phyloP scores from a whole-genome alignment of 169 alveolate genomes.

The Eimeria necatrix region DNA sequence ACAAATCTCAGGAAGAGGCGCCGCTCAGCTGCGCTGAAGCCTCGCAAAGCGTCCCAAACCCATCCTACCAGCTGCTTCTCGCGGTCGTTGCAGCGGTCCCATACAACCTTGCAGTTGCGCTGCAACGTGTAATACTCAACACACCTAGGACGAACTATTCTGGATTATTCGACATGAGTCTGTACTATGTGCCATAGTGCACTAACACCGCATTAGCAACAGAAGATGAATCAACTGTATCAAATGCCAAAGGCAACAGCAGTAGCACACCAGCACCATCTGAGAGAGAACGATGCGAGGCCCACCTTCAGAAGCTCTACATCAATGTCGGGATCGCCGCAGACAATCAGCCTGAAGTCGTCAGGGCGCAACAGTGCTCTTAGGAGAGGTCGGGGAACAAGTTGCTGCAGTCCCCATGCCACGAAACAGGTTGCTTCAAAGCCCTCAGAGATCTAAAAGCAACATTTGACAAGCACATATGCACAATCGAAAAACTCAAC shows the following conservation, averaged over 20 bases:
- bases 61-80: constrained; percentile 46
- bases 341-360: constrained; percentile 60
- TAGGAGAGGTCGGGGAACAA: constrained; percentile 66
- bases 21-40: constrained; percentile 55
- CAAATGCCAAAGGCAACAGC: background rate
- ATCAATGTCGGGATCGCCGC: constrained; percentile 74
- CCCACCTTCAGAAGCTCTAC: constrained; percentile 65
- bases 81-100: constrained; percentile 54
- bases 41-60: constrained; percentile 65
- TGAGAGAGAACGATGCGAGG: background rate
- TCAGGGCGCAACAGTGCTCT: constrained; percentile 71
- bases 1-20: constrained; percentile 93
- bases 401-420: constrained; percentile 70
- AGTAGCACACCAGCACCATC: background rate
- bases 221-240: background rate
- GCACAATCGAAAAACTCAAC: background rate
- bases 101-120: constrained; percentile 72
- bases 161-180: background rate
- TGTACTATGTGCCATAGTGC: background rate
- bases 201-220: background rate
- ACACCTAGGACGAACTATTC: background rate
- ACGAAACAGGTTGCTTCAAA: constrained; percentile 58
- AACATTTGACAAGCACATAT: background rate
- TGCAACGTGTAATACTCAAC: background rate
- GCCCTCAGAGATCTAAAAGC: constrained; percentile 46